phyloP scores from a whole-genome alignment of 1,284 basidiomycete species.

The Xerocomus nothofagi region DNA sequence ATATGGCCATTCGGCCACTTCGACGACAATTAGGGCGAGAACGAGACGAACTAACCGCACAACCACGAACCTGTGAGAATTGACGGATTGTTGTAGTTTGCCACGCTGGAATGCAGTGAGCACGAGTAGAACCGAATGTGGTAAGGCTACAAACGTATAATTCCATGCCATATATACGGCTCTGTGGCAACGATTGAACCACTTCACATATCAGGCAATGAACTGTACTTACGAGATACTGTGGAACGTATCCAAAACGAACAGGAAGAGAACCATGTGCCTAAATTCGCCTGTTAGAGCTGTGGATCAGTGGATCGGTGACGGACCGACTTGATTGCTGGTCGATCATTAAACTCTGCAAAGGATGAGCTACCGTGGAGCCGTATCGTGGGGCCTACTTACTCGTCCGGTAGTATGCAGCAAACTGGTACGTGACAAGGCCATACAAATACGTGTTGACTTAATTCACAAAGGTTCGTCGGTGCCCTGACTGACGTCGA shows the following conservation, averaged over 20 bases:
- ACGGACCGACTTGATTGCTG: constrained; percentile 16
- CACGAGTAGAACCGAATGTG: not conserved
- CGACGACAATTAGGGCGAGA: not conserved
- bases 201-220: too few species aligned
- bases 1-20: constrained; percentile 37
- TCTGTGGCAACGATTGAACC: not conserved
- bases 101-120: constrained; percentile 9
- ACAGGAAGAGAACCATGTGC: constrained; percentile 39
- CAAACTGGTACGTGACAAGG: constrained; percentile 49
- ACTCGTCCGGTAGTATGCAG: constrained; percentile 43
- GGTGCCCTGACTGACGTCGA: not conserved
- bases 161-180: constrained; percentile 20
- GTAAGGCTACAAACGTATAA: constrained; percentile 10
- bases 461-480: constrained; percentile 14
- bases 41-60: not conserved
- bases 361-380: not conserved
- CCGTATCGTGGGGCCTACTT: constrained; percentile 14
- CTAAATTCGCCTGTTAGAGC: constrained; percentile 20
- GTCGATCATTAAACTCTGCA: constrained; percentile 45
- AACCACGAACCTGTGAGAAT: constrained; percentile 9
- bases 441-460: constrained; percentile 55
- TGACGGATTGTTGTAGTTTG: constrained; percentile 8
- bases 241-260: constrained; percentile 45
- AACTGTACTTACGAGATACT: constrained; percentile 30
- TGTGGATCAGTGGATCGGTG: not conserved